phyloP scores from a whole-genome alignment of 306 rosid species.

The Sesbania bispinosa region DNA sequence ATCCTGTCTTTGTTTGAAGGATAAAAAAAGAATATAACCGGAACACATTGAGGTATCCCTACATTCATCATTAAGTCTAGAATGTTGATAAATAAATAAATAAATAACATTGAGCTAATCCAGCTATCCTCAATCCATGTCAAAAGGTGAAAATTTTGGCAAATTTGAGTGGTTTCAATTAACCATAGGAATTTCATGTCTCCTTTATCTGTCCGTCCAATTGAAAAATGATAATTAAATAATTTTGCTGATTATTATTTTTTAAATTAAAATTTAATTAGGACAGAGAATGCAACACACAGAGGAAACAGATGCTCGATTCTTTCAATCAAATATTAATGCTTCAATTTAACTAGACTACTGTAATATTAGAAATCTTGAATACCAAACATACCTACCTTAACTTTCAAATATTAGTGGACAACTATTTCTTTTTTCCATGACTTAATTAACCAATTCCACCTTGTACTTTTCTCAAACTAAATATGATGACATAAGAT shows the following conservation, averaged over 20 bases:
- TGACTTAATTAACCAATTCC: background rate
- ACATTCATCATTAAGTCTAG: no score
- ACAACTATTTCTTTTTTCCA: background rate
- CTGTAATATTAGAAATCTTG: background rate
- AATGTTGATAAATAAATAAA: no score
- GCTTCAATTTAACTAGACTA: background rate
- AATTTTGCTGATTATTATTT: no score
- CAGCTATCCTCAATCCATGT: background rate
- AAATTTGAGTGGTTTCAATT: background rate
- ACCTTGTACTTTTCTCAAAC: constrained; percentile 36
- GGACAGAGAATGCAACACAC: background rate
- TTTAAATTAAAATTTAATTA: no score
- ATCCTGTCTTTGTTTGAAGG: no score
- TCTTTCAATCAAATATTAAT: background rate
- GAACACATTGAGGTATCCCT: no score
- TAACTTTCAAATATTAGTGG: background rate
- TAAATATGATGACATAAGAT: constrained; percentile 89
- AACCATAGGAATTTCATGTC: no score
- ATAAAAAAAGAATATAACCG: no score
- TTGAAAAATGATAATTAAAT: no score
- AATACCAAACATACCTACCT: background rate
- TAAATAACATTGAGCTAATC: no score
- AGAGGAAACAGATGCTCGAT: background rate
- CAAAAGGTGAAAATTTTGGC: background rate
- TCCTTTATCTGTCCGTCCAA: no score